These are phyloP conservation scores for Nicotiana rustica DNA, from an alignment of 305 asterid species.

Conservation along the genomic window DNA sequence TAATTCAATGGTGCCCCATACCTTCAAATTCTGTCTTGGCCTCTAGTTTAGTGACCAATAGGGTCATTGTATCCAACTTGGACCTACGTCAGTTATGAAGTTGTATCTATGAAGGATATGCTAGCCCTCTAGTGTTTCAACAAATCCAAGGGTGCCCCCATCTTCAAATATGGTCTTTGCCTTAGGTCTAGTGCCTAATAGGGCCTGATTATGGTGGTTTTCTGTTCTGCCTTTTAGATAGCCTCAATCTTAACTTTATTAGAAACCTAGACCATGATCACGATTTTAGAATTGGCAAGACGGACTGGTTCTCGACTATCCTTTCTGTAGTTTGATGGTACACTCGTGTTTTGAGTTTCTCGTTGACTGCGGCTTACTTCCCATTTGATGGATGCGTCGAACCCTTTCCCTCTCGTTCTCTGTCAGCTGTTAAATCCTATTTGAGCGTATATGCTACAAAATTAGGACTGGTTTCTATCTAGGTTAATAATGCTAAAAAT, in stretches of 20 bases:
- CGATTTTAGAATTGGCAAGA: neutral
- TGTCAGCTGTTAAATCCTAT: neutral
- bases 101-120: slow-evolving; percentile 7
- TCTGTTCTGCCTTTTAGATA: neutral
- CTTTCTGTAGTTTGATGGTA: slow-evolving; percentile 19
- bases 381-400: slow-evolving; percentile 7
- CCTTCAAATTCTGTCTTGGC: neutral
- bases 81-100: neutral
- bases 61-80: slow-evolving; percentile 11
- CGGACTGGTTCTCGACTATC: slow-evolving; percentile 11
- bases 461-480: neutral
- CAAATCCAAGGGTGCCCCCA: neutral
- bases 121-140: slow-evolving; percentile 10
- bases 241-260: slow-evolving; percentile 12
- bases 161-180: slow-evolving; percentile 12
- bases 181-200: slow-evolving; percentile 11
- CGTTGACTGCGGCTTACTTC: neutral
- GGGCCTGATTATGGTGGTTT: slow-evolving; percentile 17
- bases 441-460: slow-evolving; percentile 7
- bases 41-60: slow-evolving; percentile 12
- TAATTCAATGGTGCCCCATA: neutral
- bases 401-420: slow-evolving; percentile 9
- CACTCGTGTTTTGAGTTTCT: slow-evolving; percentile 12
- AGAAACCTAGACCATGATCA: neutral
- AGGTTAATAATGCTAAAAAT: slow-evolving; percentile 21